A percentile compares a stretch with the other conserved stretches of the same genome.
Evolutionary conservation across 169 alveolate genomes (phyloP).

Genomic region (Perkinsus marinus): DNA sequence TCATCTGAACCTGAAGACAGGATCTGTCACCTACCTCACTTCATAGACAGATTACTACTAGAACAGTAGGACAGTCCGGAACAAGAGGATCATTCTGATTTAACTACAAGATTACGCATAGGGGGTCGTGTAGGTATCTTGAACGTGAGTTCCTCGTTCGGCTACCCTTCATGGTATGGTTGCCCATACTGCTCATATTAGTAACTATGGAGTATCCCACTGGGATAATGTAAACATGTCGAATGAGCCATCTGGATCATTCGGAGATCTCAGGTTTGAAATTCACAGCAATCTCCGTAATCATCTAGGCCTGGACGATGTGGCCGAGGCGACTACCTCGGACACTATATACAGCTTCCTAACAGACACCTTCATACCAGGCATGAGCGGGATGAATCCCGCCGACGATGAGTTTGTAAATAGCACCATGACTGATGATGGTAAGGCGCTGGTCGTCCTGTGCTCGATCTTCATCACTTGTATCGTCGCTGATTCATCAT

Average conservation of each 20-base stretch:
- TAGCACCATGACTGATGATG: neutral
- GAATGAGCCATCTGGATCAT: neutral
- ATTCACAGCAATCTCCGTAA: neutral
- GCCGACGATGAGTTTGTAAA: neutral
- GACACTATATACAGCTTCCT: neutral
- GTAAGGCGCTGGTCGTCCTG: neutral
- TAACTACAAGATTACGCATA: neutral
- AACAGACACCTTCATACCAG: neutral
- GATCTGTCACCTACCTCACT: neutral
- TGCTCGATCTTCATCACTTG: neutral
- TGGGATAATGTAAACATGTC: neutral
- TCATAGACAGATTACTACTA: neutral
- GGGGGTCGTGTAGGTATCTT: neutral
- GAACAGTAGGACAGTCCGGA: neutral
- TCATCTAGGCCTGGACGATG: neutral
- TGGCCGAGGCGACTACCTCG: neutral
- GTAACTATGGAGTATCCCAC: neutral
- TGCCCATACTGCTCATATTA: neutral
- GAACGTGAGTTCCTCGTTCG: neutral
- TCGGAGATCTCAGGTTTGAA: neutral
- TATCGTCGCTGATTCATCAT: too few species aligned
- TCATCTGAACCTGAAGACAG: neutral
- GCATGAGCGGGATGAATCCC: neutral
- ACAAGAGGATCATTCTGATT: too few species aligned
- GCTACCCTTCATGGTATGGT: neutral